Evolutionary conservation across 495 filamentous ascomycete species (phyloP), one percentile per base, ranked within the genome.

Genomic region (Aspergillus bridgeri): DNA sequence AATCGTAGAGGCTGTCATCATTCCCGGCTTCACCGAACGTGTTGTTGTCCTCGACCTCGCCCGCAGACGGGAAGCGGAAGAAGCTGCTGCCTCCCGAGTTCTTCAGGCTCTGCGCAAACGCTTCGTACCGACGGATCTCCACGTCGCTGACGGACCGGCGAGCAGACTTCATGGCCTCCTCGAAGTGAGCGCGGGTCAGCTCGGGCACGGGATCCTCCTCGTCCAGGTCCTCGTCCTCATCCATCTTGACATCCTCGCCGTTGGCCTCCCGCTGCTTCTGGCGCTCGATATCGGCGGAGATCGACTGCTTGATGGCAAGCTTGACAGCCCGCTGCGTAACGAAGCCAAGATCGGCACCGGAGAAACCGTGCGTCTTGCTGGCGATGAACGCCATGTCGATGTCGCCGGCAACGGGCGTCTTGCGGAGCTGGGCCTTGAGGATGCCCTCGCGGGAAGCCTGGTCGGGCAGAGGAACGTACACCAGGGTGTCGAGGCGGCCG

Each of bases 281-380:
- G 60, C 89, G 87, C 79, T 96, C 89, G 60, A 98, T 96, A 54
- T 97, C 92, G 51, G 81, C 69, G 11, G 84, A 75, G 72, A 98
- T 98, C n/a, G 92, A 83, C 75, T 98, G 86, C 83, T 97, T 98
- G 79, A 98, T 98, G 60, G 94, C 94, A 64, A 98, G 86, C 84
- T 98, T 98, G 81, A 96, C 93, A 59, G 94, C 94, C 69, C 94
- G 91, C 79, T 98, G 94, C 21, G 94, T 96, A 70, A 98, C 89
- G 81, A 97, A 98, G 64, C 93, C 95, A 72, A 98, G 85, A 89
- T 98, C 94, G 70, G 94, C 94, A 90, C 94, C 94, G 57, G 94
- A 98, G 85, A 97, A 98, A 48, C 94, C 94, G 80, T 97, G 93
- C 25, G 94, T 98, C 81, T 92, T 92, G 79, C 90, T 90, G 27